Percentiles rank a stretch among this genome's conserved stretches.
Conservation (phyloP, 768 basidiomycete species). For the Leucocoprinus birnbaumii region DNA sequence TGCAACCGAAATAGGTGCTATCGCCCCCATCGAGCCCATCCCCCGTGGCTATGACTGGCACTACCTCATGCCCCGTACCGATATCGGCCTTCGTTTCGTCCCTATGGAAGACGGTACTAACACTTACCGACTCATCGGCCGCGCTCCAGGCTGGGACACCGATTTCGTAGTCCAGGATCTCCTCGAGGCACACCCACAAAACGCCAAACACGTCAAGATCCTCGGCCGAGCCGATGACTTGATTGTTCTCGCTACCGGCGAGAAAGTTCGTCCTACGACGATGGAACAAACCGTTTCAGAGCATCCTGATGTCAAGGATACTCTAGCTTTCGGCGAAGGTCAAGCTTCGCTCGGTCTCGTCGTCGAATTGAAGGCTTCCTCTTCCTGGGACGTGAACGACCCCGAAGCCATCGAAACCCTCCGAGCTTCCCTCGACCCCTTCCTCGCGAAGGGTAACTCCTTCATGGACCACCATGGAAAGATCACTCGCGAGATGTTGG, state of each 20-base stretch:
- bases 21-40: slow-evolving; percentile 30
- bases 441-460: slow-evolving; percentile 30
- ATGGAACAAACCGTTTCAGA: slow-evolving; percentile 30
- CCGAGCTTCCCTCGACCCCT: slow-evolving; percentile 23
- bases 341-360: slow-evolving; percentile 32
- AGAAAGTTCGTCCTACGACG: slow-evolving; percentile 34
- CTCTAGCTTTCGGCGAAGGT: slow-evolving; percentile 34
- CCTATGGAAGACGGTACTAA: slow-evolving; percentile 22
- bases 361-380: slow-evolving; percentile 25
- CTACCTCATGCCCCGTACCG: slow-evolving; percentile 32
- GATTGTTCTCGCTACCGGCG: slow-evolving; percentile 39
- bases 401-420: slow-evolving; percentile 17
- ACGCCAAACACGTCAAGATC: slow-evolving; percentile 29
- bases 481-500: slow-evolving; percentile 33
- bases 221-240: slow-evolving; percentile 38
- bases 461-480: slow-evolving; percentile 35
- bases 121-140: slow-evolving; percentile 26
- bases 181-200: slow-evolving; percentile 27
- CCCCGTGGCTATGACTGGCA: slow-evolving; percentile 32
- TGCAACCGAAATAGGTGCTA: slow-evolving; percentile 34
- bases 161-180: slow-evolving; percentile 35
- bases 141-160: slow-evolving; percentile 30
- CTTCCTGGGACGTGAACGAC: slow-evolving; percentile 15
- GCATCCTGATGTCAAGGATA: slow-evolving; percentile 34
- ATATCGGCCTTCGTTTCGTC: slow-evolving; percentile 25